Percentiles rank a stretch among this genome's conserved stretches.
phyloP scores from a whole-genome alignment of 176 grass and related monocot species.

The Tillandsia leiboldiana region DNA sequence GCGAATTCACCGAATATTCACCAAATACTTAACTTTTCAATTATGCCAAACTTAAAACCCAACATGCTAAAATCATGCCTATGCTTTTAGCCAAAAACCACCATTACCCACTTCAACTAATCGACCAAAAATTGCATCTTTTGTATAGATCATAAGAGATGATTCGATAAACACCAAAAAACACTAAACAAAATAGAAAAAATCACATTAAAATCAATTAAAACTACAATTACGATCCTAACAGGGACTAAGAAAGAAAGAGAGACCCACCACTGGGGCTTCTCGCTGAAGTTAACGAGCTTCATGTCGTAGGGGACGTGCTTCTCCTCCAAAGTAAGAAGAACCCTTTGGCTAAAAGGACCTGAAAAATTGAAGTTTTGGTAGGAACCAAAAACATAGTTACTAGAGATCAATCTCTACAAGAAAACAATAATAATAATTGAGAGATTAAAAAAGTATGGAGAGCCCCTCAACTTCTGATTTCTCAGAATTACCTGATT shows the following conservation, averaged over 20 bases:
- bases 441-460: background rate
- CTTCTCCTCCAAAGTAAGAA: constrained; percentile 30
- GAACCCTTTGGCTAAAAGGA: constrained; percentile 30
- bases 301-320: constrained; percentile 18
- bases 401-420: background rate
- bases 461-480: too few relatives aligned
- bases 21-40: too few relatives aligned
- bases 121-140: too few relatives aligned
- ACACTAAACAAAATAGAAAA: background rate
- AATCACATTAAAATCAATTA: constrained; percentile 1
- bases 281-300: constrained; percentile 19
- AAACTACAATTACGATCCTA: background rate
- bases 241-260: background rate
- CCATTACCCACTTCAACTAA: too few relatives aligned
- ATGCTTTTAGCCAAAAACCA: too few relatives aligned
- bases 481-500: too few relatives aligned
- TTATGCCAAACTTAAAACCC: too few relatives aligned
- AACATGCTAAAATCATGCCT: too few relatives aligned
- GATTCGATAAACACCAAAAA: background rate
- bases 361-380: constrained; percentile 5
- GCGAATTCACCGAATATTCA: too few relatives aligned
- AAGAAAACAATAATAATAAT: background rate
- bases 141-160: too few relatives aligned
- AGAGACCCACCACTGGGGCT: constrained; percentile 16
- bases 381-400: background rate